These are phyloP conservation scores for Coemansia sp. DNA, from an alignment of 192 early-diverging fungal genomes.

Conservation along the genomic window DNA sequence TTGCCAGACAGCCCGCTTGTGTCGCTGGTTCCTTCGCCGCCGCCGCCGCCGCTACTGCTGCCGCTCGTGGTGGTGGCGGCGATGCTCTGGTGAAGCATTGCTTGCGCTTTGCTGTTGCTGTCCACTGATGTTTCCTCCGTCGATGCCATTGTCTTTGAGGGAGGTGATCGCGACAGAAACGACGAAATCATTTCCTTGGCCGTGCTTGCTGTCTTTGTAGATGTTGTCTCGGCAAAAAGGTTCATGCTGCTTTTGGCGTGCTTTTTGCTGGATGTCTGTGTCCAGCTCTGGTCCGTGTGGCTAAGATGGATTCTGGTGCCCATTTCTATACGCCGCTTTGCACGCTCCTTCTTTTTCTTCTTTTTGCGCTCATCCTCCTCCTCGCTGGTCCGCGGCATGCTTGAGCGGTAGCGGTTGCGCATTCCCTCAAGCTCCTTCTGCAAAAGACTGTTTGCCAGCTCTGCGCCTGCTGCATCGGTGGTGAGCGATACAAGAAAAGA, in stretches of 20 bases:
- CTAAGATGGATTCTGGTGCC: background rate
- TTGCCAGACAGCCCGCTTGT: slow-evolving; percentile 10
- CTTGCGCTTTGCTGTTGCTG: background rate
- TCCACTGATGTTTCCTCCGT: background rate
- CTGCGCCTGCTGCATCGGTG: slow-evolving; percentile 3
- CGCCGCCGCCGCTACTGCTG: slow-evolving; percentile 13
- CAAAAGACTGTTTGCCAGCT: background rate
- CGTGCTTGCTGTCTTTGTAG: background rate
- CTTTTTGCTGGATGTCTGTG: background rate
- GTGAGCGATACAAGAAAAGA: slow-evolving; percentile 38
- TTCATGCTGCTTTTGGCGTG: background rate
- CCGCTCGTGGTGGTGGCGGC: background rate
- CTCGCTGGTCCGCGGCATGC: background rate
- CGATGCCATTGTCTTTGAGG: background rate
- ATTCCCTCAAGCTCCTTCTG: background rate
- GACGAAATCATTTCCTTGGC: background rate
- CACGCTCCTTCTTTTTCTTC: background rate
- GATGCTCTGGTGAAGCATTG: background rate
- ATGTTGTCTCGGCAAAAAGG: no score
- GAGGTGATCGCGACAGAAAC: background rate
- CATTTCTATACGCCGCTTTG: background rate
- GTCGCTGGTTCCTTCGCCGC: background rate
- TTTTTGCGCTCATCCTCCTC: background rate
- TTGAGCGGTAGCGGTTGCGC: background rate
- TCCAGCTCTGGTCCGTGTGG: background rate